Conservation (phyloP, 2,329 filamentous ascomycete genomes). For the Bipolaris bicolor region DNA sequence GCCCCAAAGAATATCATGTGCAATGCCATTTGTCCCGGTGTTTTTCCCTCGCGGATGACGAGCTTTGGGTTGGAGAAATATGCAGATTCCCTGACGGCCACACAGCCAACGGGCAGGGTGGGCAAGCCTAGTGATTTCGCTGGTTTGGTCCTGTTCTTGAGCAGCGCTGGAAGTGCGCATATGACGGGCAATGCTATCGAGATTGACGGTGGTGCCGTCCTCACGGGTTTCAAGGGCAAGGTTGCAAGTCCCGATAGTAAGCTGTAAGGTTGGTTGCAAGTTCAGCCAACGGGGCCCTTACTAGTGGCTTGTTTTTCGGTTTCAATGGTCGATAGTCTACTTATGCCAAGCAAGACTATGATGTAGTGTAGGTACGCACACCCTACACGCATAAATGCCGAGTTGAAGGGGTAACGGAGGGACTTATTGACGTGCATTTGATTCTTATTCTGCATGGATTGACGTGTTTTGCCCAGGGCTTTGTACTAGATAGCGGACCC, state of each 20-base stretch:
- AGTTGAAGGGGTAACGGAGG: background rate
- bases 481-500: background rate
- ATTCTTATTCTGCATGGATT: background rate
- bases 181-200: conserved; percentile 58
- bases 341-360: too few relatives aligned
- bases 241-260: conserved; percentile 31
- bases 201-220: conserved; percentile 55
- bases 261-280: conserved; percentile 18
- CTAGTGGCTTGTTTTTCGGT: too few relatives aligned
- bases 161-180: conserved; percentile 47
- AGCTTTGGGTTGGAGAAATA: conserved; percentile 59
- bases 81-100: conserved; percentile 54
- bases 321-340: too few relatives aligned
- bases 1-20: conserved; percentile 61
- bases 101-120: conserved; percentile 56
- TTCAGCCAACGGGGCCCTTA: too few relatives aligned
- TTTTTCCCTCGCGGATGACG: conserved; percentile 62
- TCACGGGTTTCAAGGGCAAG: conserved; percentile 52
- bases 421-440: background rate
- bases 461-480: background rate
- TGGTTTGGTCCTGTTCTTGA: conserved; percentile 54
- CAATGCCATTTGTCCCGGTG: conserved; percentile 53
- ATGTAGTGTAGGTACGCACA: too few relatives aligned
- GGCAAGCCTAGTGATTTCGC: conserved; percentile 58
- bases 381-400: too few relatives aligned